Percentiles rank a stretch among this genome's conserved stretches.
These are phyloP conservation scores for Aspergillus texensis DNA, from an alignment of 2,329 filamentous ascomycete genomes.

Conservation along the genomic window DNA sequence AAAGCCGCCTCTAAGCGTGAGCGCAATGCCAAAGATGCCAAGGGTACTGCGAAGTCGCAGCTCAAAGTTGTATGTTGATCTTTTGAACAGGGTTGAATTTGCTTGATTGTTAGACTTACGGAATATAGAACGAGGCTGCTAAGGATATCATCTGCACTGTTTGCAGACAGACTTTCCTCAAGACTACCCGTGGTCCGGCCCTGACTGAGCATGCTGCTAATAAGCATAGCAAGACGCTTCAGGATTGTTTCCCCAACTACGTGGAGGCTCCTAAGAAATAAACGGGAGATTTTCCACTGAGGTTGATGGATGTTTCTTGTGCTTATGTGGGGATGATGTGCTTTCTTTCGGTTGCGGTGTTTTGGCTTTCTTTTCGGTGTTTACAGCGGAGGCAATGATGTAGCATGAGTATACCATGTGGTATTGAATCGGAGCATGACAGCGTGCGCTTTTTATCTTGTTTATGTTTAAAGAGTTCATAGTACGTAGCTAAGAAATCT, in stretches of 20 bases:
- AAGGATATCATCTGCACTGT: background rate
- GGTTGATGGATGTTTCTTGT: background rate
- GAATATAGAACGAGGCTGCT: background rate
- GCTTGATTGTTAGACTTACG: background rate
- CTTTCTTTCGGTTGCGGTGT: background rate
- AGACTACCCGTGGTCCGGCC: background rate
- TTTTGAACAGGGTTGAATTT: background rate
- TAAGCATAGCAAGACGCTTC: background rate
- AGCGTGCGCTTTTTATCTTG: background rate
- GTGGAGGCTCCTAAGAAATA: background rate
- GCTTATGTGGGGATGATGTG: background rate
- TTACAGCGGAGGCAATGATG: background rate
- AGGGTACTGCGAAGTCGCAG: background rate
- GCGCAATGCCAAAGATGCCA: background rate
- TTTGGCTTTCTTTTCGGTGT: background rate
- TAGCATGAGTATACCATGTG: background rate
- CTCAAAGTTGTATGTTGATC: background rate
- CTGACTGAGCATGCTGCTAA: background rate
- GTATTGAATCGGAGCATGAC: background rate
- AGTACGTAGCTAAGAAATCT: background rate
- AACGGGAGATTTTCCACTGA: background rate
- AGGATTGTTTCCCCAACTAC: background rate
- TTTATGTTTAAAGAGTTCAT: background rate
- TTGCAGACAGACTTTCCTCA: background rate
- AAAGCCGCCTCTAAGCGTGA: slow-evolving; percentile 1